Conservation (phyloP, 176 grass and related monocot genomes). For the Carex scoparia region DNA sequence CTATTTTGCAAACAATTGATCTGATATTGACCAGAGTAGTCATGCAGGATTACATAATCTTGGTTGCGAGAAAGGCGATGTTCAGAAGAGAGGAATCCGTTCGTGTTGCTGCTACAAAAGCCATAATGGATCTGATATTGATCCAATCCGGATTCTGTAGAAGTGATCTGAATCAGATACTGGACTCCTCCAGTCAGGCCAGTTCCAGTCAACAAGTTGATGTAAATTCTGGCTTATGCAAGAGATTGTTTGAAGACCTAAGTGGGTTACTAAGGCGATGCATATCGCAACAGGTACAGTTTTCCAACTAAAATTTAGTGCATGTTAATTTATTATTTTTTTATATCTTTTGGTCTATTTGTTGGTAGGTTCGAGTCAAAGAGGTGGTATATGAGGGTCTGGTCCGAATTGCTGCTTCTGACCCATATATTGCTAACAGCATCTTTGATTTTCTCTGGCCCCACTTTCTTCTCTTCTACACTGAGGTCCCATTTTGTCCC, state of each 20-base stretch:
- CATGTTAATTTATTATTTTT: background rate
- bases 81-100: constrained; percentile 71
- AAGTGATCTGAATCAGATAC: constrained; percentile 42
- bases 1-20: background rate
- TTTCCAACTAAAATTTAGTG: background rate
- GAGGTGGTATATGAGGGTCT: constrained; percentile 65
- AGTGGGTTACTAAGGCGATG: constrained; percentile 77
- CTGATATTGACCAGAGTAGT: constrained; percentile 7
- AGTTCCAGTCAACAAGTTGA: constrained; percentile 80
- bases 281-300: constrained; percentile 65
- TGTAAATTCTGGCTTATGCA: constrained; percentile 34
- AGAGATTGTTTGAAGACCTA: constrained; percentile 70
- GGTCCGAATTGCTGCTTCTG: constrained; percentile 46
- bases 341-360: constrained; percentile 11
- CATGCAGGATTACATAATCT: constrained; percentile 83
- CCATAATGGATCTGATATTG: constrained; percentile 67
- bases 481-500: constrained; percentile 41
- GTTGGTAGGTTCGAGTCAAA: constrained; percentile 69
- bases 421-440: constrained; percentile 42
- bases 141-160: constrained; percentile 41
- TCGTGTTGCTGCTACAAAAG: constrained; percentile 59
- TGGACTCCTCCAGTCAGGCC: constrained; percentile 74
- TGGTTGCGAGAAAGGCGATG: constrained; percentile 90
- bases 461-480: constrained; percentile 71
- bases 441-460: constrained; percentile 77